Percentiles rank a stretch among this genome's conserved stretches.
Conservation (phyloP, 1,284 basidiomycete species). For the Malassezia slooffiae region DNA sequence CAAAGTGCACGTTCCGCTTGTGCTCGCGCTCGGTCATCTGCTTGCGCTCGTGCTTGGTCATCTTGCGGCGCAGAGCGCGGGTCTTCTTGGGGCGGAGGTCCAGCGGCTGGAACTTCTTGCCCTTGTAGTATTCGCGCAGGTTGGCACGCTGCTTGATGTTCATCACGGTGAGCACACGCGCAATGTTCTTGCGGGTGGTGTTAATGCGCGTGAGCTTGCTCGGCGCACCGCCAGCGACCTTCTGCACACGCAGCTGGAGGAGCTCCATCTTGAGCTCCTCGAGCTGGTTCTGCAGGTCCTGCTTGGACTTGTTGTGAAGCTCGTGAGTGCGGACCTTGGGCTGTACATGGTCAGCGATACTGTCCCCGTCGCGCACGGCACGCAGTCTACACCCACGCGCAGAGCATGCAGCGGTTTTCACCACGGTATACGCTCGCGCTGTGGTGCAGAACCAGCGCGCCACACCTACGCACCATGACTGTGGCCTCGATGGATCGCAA, state of each 20-base stretch:
- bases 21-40: constrained; percentile 43
- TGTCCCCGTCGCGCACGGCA: no score
- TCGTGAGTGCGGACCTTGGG: constrained; percentile 82
- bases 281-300: constrained; percentile 91
- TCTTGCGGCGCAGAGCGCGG: constrained; percentile 87
- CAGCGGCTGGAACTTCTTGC: constrained; percentile 91
- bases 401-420: no score
- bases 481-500: no score
- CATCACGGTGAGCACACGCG: constrained; percentile 93
- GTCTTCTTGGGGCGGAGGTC: constrained; percentile 98
- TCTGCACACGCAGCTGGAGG: constrained; percentile 79
- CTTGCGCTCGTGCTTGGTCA: constrained; percentile 57
- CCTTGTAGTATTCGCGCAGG: constrained; percentile 94
- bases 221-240: constrained; percentile 90
- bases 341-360: constrained; percentile 18
- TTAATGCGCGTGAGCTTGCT: constrained; percentile 95
- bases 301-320: constrained; percentile 97
- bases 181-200: constrained; percentile 96
- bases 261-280: constrained; percentile 92
- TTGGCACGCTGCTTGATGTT: constrained; percentile 97
- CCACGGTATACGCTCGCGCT: no score
- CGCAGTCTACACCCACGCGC: no score
- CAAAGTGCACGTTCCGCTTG: constrained; percentile 46
- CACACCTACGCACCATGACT: constrained; percentile 15
- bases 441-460: not conserved